Base-by-base conservation (phyloP, 768 basidiomycete species). In the Trametes cinnabarina region DNA sequence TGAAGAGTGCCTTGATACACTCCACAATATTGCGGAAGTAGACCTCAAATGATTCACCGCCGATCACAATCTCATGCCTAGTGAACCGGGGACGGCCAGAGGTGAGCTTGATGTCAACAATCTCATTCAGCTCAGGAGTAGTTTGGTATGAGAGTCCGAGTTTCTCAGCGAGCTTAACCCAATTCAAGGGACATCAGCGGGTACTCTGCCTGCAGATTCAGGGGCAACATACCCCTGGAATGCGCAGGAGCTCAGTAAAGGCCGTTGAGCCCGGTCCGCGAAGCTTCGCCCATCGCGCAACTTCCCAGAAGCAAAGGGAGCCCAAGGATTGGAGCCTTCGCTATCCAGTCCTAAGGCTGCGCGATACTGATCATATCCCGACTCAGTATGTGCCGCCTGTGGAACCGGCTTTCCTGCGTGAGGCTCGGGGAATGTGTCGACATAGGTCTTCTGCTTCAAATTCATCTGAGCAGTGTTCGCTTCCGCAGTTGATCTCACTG, bases 221-320 rank as follows among this genome's bases (percentile, higher is more conserved):
- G 8, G 12, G 25, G 41, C n/a, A n/a, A n/a, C n/a, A n/a, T n/a
- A n/a, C n/a, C n/a, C 19, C 71, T 73, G 44, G 64, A 77, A 81
- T 79, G 2, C 44, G 56, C 8, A 79, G 60, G 0, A 80, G 55
- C 0, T 79, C 75, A 2, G 71, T 61, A 20, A 78, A 66, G 0
- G 76, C 75, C 0, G 73, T 75, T 0, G 77, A 75, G 3, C 74
- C 66, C 0, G 70, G 54, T 0, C 75, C 74, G 0, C 67, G 64
- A 0, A 74, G 59, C 54, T 78, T 78, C 0, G 73, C 76, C 77
- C 78, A 78, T 19, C 61, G 54, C 2, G 72, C 76, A 17, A 78
- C 30, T 60, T 76, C 72, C 76, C 74, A 79, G n/a, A n/a, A n/a
- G n/a, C n/a, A n/a, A n/a, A n/a, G n/a, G n/a, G n/a, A n/a, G n/a